A percentile compares a stretch with the other conserved stretches of the same genome.
Evolutionary conservation across 495 filamentous ascomycete genomes (phyloP).

Genomic region (Penicillium taxi): DNA sequence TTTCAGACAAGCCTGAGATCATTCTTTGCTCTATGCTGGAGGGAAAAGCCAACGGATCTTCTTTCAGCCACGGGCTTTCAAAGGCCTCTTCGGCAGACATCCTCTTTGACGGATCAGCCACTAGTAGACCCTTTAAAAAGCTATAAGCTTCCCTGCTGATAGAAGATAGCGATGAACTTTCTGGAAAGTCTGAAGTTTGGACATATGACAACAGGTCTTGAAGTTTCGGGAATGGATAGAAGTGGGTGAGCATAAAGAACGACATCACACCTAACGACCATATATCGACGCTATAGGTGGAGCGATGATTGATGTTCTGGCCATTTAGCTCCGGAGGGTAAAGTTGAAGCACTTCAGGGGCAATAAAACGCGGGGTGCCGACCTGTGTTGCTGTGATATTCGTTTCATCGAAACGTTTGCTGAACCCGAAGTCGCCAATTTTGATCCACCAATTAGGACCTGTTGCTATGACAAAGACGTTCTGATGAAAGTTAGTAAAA

Average conservation of each 20-base stretch:
- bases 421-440: conserved; percentile 24
- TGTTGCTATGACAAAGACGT: conserved; percentile 7
- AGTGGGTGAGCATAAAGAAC: conserved; percentile 4
- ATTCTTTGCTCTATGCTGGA: no score
- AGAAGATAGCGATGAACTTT: no score
- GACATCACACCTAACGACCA: conserved; percentile 4
- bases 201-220: no score
- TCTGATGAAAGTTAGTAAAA: no score
- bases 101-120: no score
- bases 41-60: no score
- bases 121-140: no score
- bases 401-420: conserved; percentile 7
- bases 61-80: no score
- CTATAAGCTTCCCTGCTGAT: no score
- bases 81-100: no score
- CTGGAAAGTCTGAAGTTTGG: no score
- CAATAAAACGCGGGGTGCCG: conserved; percentile 1
- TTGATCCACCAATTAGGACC: conserved; percentile 28
- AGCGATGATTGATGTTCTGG: background rate
- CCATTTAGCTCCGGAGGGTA: background rate
- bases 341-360: conserved; percentile 2
- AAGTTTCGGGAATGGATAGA: conserved; percentile 6
- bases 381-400: background rate
- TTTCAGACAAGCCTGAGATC: no score
- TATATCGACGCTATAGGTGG: conserved; percentile 5